Evolutionary conservation across 75 land plant genomes (phyloP).

Genomic region (Pseudotsuga menziesii): DNA sequence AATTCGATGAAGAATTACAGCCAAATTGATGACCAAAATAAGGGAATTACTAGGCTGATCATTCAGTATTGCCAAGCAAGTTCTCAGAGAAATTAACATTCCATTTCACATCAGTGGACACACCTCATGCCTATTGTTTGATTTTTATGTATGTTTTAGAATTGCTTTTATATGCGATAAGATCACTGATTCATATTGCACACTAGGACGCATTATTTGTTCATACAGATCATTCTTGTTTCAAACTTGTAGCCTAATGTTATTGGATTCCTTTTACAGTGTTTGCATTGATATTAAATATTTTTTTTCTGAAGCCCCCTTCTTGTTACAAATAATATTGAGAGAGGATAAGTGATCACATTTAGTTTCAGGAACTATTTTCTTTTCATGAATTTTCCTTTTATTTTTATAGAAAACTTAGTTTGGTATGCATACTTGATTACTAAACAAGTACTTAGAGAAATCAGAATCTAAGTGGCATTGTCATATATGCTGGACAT

Average conservation of each 20-base stretch:
- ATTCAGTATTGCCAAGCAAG: not conserved
- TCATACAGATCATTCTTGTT: not conserved
- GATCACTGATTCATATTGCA: not conserved
- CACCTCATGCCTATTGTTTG: not conserved
- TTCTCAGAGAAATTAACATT: slow-evolving; percentile 1
- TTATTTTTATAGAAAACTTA: not conserved
- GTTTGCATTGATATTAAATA: too few relatives aligned
- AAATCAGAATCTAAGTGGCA: not conserved
- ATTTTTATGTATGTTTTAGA: not conserved
- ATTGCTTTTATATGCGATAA: not conserved
- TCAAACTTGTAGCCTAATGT: too few relatives aligned
- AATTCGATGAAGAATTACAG: too few relatives aligned
- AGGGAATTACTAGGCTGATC: too few relatives aligned
- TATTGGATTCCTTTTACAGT: too few relatives aligned
- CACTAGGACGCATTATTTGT: not conserved
- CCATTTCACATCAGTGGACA: not conserved
- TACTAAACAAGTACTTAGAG: not conserved
- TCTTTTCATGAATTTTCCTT: not conserved
- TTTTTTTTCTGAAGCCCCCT: not conserved
- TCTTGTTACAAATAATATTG: not conserved
- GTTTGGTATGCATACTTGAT: not conserved
- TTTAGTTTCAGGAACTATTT: not conserved
- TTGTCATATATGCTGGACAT: not conserved
- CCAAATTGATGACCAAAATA: too few relatives aligned
- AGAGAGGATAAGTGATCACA: slow-evolving; percentile 1